These are phyloP conservation scores for Calonectria fujianensis DNA, from an alignment of 2,329 filamentous ascomycete genomes.

Conservation along the genomic window DNA sequence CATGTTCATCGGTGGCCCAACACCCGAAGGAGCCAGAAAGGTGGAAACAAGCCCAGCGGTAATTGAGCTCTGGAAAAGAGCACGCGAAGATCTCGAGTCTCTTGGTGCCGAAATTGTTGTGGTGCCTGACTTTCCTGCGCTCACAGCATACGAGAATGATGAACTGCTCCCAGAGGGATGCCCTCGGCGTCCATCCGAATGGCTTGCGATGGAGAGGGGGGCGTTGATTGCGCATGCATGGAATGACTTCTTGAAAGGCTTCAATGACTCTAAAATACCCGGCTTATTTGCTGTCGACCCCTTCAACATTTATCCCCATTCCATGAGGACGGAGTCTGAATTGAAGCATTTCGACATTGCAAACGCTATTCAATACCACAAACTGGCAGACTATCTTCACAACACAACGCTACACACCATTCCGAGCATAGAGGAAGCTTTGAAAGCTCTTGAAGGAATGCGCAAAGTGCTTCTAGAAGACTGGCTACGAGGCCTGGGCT, in stretches of 20 bases:
- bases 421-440: constrained; percentile 63
- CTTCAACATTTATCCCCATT: constrained; percentile 52
- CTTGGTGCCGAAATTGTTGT: constrained; percentile 59
- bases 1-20: constrained; percentile 68
- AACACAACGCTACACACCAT: constrained; percentile 63
- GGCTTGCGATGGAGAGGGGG: constrained; percentile 56
- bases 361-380: constrained; percentile 40
- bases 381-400: constrained; percentile 10
- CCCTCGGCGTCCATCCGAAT: constrained; percentile 60
- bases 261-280: constrained; percentile 39
- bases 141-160: constrained; percentile 68
- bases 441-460: constrained; percentile 50
- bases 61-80: constrained; percentile 55
- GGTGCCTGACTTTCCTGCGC: constrained; percentile 63
- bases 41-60: constrained; percentile 30
- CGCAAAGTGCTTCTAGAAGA: constrained; percentile 68
- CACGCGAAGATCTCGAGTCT: constrained; percentile 60
- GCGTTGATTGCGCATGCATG: constrained; percentile 45
- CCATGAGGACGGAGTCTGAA: constrained; percentile 37
- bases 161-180: constrained; percentile 59
- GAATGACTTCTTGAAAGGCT: constrained; percentile 42
- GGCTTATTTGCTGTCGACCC: constrained; percentile 63
- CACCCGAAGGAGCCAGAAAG: not conserved
- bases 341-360: constrained; percentile 21
- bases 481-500: constrained; percentile 65